Conservation (phyloP, 331 rosid species). For the Spiraea crenata region DNA sequence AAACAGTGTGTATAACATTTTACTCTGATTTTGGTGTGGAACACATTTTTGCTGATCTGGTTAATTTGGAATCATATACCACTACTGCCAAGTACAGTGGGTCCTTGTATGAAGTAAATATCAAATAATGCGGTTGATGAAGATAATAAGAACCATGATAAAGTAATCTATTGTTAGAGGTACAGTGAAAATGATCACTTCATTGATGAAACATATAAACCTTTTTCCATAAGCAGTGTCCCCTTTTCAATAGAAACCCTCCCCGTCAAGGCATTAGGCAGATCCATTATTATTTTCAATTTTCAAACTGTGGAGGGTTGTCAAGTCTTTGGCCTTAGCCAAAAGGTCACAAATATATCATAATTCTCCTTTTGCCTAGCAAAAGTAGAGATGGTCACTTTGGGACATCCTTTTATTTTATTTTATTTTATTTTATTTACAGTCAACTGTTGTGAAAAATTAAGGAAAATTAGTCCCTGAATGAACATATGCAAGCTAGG, state of each 20-base stretch:
- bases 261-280: slow-evolving; percentile 40
- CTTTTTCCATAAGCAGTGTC: slow-evolving; percentile 14
- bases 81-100: too few species aligned
- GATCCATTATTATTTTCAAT: slow-evolving; percentile 17
- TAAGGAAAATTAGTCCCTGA: too few species aligned
- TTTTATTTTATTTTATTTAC: background rate
- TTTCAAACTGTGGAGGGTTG: background rate
- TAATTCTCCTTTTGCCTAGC: slow-evolving; percentile 21
- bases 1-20: too few species aligned
- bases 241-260: slow-evolving; percentile 35
- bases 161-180: background rate
- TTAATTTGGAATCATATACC: too few species aligned
- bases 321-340: slow-evolving; percentile 16
- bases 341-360: slow-evolving; percentile 32
- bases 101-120: too few species aligned
- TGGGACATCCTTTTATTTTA: background rate
- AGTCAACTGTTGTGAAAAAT: too few species aligned
- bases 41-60: too few species aligned
- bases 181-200: slow-evolving; percentile 21
- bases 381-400: background rate
- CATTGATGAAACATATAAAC: slow-evolving; percentile 7
- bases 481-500: too few species aligned
- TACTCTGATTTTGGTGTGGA: too few species aligned
- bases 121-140: background rate
- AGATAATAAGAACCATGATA: slow-evolving; percentile 19